Percentiles rank a stretch among this genome's conserved stretches.
Evolutionary conservation across 2,329 filamentous ascomycete genomes (phyloP).

Genomic region (Colletotrichum destructivum): DNA sequence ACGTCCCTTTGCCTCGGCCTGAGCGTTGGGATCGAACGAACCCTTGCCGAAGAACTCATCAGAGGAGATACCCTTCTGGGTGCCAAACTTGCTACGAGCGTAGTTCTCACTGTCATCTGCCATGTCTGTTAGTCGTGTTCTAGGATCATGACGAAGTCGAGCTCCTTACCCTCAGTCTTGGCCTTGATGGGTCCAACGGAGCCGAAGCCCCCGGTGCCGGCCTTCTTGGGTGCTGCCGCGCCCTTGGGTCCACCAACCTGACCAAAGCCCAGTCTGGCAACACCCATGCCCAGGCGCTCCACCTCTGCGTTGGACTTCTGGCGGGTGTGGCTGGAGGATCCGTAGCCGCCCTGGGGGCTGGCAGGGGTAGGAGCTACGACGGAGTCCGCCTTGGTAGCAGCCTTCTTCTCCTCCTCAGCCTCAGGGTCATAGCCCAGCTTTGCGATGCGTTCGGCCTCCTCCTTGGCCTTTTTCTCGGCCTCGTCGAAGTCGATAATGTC

Average conservation of each 20-base stretch:
- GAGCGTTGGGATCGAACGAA: conserved; percentile 82
- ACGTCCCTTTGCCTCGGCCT: conserved; percentile 88
- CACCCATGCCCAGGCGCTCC: conserved; percentile 91
- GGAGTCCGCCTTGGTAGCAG: conserved; percentile 64
- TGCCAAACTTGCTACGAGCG: conserved; percentile 89
- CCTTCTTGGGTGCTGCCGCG: conserved; percentile 76
- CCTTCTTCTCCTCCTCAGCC: conserved; percentile 75
- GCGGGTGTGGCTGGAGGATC: conserved; percentile 69
- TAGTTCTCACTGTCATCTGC: conserved; percentile 84
- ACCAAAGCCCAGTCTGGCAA: conserved; percentile 88
- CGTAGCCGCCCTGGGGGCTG: conserved; percentile 76
- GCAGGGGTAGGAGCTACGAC: conserved; percentile 83
- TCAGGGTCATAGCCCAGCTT: conserved; percentile 97
- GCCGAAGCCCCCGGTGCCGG: conserved; percentile 83
- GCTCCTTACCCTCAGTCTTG: conserved; percentile 73
- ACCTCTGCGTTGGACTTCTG: conserved; percentile 83
- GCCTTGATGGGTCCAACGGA: conserved; percentile 84
- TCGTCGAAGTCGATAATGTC: conserved; percentile 96
- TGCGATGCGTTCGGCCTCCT: conserved; percentile 95
- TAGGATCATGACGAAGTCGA: not conserved
- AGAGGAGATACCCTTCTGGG: conserved; percentile 95
- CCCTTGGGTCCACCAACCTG: conserved; percentile 79
- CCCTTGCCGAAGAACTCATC: conserved; percentile 99
- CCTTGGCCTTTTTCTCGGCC: conserved; percentile 96
- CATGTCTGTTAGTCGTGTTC: conserved; percentile 5